These are phyloP conservation scores for Pisolithus microcarpus DNA, from an alignment of 768 basidiomycete genomes.

Conservation along the genomic window DNA sequence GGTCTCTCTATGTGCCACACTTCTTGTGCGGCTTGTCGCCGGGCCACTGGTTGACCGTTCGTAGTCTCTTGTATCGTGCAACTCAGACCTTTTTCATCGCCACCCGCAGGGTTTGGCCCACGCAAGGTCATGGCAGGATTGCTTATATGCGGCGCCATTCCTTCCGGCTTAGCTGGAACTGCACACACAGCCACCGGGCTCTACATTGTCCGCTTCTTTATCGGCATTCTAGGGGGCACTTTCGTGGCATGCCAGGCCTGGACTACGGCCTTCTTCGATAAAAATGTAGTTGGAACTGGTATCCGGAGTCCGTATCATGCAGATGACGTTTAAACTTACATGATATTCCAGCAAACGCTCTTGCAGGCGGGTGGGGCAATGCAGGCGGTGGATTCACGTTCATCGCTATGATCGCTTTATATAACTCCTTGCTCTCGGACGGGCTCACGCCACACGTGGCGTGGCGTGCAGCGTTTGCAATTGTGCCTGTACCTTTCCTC, in stretches of 20 bases:
- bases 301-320: neutral
- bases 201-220: constrained; percentile 47
- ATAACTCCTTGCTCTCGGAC: constrained; percentile 29
- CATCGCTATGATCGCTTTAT: constrained; percentile 50
- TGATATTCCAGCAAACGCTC: constrained; percentile 40
- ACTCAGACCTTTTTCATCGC: neutral
- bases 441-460: constrained; percentile 36
- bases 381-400: constrained; percentile 44
- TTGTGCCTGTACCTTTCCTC: constrained; percentile 50
- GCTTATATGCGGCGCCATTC: constrained; percentile 49
- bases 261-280: constrained; percentile 57
- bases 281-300: constrained; percentile 35
- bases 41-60: constrained; percentile 45
- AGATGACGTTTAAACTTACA: neutral
- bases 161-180: constrained; percentile 51
- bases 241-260: constrained; percentile 58
- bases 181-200: constrained; percentile 34
- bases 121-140: constrained; percentile 49
- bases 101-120: constrained; percentile 35
- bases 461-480: constrained; percentile 50
- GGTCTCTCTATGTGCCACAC: constrained; percentile 39
- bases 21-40: constrained; percentile 39
- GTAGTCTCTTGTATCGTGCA: constrained; percentile 1
- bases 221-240: constrained; percentile 52
- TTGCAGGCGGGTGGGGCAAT: constrained; percentile 53